phyloP scores from a whole-genome alignment of 2,329 filamentous ascomycete species.

The Trichoderma gracile region DNA sequence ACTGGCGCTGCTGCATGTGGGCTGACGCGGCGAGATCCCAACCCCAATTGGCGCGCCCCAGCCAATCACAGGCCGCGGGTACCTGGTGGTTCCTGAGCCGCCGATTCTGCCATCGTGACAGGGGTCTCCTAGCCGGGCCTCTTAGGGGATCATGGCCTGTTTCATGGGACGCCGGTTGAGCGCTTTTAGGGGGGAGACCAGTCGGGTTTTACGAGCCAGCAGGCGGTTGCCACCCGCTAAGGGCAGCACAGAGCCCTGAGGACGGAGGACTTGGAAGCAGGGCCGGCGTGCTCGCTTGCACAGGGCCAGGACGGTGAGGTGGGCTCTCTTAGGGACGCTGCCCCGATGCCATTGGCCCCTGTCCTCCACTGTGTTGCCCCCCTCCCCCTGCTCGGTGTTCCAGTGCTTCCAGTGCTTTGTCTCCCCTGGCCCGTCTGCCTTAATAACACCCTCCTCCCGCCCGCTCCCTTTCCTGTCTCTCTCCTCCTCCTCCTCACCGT shows the following conservation, averaged over 20 bases:
- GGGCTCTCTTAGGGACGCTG: background rate
- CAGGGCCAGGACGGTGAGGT: background rate
- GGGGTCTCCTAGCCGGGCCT: constrained; percentile 6
- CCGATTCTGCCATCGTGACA: background rate
- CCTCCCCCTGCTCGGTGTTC: background rate
- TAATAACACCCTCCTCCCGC: constrained; percentile 32
- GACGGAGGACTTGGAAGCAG: background rate
- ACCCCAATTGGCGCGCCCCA: background rate
- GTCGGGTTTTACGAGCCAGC: constrained; percentile 3
- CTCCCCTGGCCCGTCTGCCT: constrained; percentile 17
- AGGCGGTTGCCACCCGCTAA: constrained; percentile 7
- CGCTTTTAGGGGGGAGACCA: background rate
- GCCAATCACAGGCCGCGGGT: constrained; percentile 25
- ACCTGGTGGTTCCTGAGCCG: constrained; percentile 27
- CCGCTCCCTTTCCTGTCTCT: constrained; percentile 5
- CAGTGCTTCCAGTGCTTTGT: background rate
- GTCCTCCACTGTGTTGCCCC: background rate
- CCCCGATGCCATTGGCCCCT: background rate
- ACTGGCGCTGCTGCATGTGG: background rate
- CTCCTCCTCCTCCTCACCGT: constrained; percentile 24
- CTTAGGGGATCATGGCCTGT: constrained; percentile 2
- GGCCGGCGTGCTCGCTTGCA: background rate
- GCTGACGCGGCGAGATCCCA: constrained; percentile 23
- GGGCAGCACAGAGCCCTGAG: background rate
- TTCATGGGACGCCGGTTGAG: constrained; percentile 1